Evolutionary conservation across 441 rosid species (phyloP).

Genomic region (Pelargonium citronellum): DNA sequence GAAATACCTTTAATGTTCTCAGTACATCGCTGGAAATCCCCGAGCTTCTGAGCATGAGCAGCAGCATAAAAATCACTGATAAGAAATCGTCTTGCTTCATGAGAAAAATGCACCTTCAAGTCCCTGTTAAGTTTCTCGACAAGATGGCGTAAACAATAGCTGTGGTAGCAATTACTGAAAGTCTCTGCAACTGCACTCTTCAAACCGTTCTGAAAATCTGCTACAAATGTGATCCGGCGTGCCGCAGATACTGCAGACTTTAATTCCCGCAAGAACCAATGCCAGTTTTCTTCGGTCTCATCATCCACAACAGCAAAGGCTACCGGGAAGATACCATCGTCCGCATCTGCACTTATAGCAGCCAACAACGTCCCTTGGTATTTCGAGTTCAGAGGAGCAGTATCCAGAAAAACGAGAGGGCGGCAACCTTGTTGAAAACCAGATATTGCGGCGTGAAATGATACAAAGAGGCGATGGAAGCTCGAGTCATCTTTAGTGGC

Average conservation of each 20-base stretch:
- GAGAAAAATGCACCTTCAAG: constrained; percentile 57
- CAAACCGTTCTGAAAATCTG: constrained; percentile 57
- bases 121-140: constrained; percentile 54
- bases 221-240: constrained; percentile 52
- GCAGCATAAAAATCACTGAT: constrained; percentile 57
- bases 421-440: constrained; percentile 71
- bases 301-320: constrained; percentile 65
- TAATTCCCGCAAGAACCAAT: constrained; percentile 55
- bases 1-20: constrained; percentile 60
- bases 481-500: constrained; percentile 62
- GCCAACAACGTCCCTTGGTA: constrained; percentile 56
- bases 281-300: constrained; percentile 67
- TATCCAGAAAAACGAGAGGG: constrained; percentile 63
- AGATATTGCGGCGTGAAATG: constrained; percentile 56
- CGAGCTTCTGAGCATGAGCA: constrained; percentile 45
- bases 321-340: constrained; percentile 62
- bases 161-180: constrained; percentile 43
- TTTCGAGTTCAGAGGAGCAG: constrained; percentile 47
- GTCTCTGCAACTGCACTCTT: constrained; percentile 46
- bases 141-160: constrained; percentile 61
- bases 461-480: constrained; percentile 63
- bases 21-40: constrained; percentile 40
- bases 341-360: constrained; percentile 60
- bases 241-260: constrained; percentile 40
- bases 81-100: constrained; percentile 61